A percentile compares a stretch with the other conserved stretches of the same genome.
These are phyloP conservation scores for Oenanthe javanica DNA, from an alignment of 140 eudicot genomes.

Conservation along the genomic window DNA sequence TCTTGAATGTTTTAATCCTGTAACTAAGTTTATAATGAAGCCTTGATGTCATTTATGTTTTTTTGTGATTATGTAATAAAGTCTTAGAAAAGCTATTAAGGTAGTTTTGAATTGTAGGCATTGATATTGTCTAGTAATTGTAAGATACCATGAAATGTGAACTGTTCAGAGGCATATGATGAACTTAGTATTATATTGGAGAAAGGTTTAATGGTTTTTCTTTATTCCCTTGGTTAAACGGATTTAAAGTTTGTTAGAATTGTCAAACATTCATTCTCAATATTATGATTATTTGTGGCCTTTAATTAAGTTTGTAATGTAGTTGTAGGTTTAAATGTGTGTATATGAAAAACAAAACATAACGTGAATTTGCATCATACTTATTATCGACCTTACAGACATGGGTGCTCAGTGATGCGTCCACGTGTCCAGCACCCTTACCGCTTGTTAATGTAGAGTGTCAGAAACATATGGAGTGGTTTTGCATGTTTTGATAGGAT, in stretches of 20 bases:
- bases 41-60: not conserved
- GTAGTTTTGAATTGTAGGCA: not conserved
- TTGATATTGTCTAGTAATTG: not conserved
- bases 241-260: too few relatives aligned
- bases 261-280: too few relatives aligned
- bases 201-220: not conserved
- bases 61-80: not conserved
- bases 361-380: not conserved
- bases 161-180: not conserved
- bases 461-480: not conserved
- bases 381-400: not conserved
- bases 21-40: not conserved
- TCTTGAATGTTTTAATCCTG: not conserved
- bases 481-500: not conserved
- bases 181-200: too few relatives aligned
- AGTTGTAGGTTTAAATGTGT: not conserved
- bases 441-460: not conserved
- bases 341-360: too few relatives aligned
- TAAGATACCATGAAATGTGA: not conserved
- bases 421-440: not conserved
- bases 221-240: not conserved
- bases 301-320: not conserved
- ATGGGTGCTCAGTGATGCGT: not conserved
- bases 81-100: not conserved
- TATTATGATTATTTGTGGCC: not conserved